Base-by-base conservation (phyloP, 1,139 yeast genomes). In the Candida tropicalis region DNA sequence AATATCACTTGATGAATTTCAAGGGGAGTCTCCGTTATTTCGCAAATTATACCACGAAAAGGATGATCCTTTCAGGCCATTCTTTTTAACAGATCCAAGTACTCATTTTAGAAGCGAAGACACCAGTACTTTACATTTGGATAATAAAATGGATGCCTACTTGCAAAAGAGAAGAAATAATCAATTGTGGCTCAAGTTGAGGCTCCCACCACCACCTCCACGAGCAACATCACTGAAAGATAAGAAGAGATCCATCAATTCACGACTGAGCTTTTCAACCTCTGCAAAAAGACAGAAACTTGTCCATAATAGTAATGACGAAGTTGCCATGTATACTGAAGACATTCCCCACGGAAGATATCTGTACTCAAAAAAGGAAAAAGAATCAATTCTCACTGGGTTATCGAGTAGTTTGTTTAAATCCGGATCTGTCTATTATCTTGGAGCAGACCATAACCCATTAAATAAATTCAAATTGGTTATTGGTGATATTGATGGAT, bases 141-240 rank as follows among this genome's bases (percentile, higher is more conserved):
- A 57, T 39, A 38, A 44, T 5, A 44, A 42, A 4, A 54, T 62
- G 62, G 63, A 61, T 42, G 49, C 45, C n/a, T 59, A 56, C 41
- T 47, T 62, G 34, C 33, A 42, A 5, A 47, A 49, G 38, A 43
- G 65, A 37, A 40, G 47, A 26, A 44, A 48, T n/a, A 53, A 53
- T 2, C 41, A 46, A 24, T 42, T 60, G 13, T 57, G 59, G 57
- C 28, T 32, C 10, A 31, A 37, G 29, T n/a, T 29, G 9, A 24
- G 5, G 11, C 35, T 22, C n/a, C 28, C 41, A 5, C 33, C 38
- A 13, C 40, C 45, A 10, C 49, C 46, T 20, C 45, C 43, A 15
- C 42, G 45, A 2, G 26, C 31, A n/a, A 2, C 18, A 13, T 11
- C 16, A n/a, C 31, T 27, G 15, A 31, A 31, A 17, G 32, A 39